Evolutionary conservation across 495 filamentous ascomycete genomes (phyloP).

Genomic region (Entonaema liquescens): DNA sequence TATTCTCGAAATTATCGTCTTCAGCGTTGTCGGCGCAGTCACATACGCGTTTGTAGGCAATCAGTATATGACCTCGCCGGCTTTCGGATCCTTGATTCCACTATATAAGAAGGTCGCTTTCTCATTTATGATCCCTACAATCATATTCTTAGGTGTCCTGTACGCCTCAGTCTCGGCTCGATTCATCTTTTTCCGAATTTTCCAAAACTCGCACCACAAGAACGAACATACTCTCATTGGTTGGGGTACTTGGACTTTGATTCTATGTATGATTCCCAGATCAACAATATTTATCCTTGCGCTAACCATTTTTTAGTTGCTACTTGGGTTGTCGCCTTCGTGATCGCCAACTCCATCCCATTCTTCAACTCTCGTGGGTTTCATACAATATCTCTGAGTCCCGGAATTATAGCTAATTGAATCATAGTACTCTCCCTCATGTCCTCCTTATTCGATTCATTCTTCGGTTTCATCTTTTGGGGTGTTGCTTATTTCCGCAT

Average conservation of each 20-base stretch:
- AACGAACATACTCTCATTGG: conserved; percentile 80
- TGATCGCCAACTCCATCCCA: conserved; percentile 88
- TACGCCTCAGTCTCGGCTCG: conserved; percentile 88
- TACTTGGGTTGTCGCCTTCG: conserved; percentile 80
- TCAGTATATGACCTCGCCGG: conserved; percentile 81
- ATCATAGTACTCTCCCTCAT: conserved; percentile 75
- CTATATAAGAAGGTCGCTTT: conserved; percentile 83
- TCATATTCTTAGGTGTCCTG: conserved; percentile 88
- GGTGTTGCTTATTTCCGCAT: conserved; percentile 87
- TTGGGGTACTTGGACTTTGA: conserved; percentile 78
- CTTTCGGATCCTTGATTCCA: conserved; percentile 80
- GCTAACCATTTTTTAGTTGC: conserved; percentile 50
- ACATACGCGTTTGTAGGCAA: conserved; percentile 85
- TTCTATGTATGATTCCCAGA: conserved; percentile 58
- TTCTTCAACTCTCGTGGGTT: conserved; percentile 78
- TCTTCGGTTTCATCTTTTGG: conserved; percentile 97
- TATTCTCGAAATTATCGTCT: conserved; percentile 83
- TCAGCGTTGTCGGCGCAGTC: conserved; percentile 76
- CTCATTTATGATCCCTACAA: conserved; percentile 90
- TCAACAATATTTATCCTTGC: background rate
- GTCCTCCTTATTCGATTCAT: conserved; percentile 90
- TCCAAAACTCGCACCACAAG: conserved; percentile 79
- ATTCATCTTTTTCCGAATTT: conserved; percentile 87
- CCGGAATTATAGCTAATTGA: conserved; percentile 7
- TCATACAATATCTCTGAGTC: background rate